Conservation (phyloP, 768 basidiomycete genomes). For the Termitomyces sp. region DNA sequence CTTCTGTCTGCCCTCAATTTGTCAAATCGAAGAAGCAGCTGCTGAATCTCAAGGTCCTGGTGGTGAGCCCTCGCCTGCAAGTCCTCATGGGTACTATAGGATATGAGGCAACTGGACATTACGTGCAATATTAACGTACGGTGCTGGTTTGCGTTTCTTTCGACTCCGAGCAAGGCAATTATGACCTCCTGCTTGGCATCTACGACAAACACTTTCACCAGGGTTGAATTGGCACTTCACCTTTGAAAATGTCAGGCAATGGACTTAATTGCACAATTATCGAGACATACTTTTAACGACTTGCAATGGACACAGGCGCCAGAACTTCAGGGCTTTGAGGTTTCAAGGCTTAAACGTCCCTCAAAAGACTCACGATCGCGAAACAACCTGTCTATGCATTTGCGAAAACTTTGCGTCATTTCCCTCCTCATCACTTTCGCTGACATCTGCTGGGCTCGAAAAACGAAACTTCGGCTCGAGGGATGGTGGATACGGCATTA, state of each 20-base stretch:
- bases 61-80: slow-evolving; percentile 39
- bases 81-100: slow-evolving; percentile 48
- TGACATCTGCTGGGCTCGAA: slow-evolving; percentile 11
- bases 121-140: slow-evolving; percentile 28
- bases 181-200: slow-evolving; percentile 43
- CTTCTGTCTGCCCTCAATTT: slow-evolving; percentile 32
- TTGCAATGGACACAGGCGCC: slow-evolving; percentile 57
- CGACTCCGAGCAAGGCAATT: slow-evolving; percentile 41
- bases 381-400: slow-evolving; percentile 5
- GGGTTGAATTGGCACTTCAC: slow-evolving; percentile 46
- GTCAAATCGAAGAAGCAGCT: slow-evolving; percentile 40
- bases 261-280: not conserved
- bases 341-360: not conserved
- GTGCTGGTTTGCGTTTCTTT: slow-evolving; percentile 55
- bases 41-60: slow-evolving; percentile 42
- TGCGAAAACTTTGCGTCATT: slow-evolving; percentile 8
- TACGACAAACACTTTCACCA: slow-evolving; percentile 41
- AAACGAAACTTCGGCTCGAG: slow-evolving; percentile 10
- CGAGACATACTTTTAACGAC: slow-evolving; percentile 41
- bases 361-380: slow-evolving; percentile 17
- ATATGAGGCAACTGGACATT: not conserved
- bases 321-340: slow-evolving; percentile 24
- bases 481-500: slow-evolving; percentile 3
- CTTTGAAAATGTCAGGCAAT: slow-evolving; percentile 20
- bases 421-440: slow-evolving; percentile 15